Base-by-base conservation (phyloP, 306 rosid species). In the Malus asiatica region DNA sequence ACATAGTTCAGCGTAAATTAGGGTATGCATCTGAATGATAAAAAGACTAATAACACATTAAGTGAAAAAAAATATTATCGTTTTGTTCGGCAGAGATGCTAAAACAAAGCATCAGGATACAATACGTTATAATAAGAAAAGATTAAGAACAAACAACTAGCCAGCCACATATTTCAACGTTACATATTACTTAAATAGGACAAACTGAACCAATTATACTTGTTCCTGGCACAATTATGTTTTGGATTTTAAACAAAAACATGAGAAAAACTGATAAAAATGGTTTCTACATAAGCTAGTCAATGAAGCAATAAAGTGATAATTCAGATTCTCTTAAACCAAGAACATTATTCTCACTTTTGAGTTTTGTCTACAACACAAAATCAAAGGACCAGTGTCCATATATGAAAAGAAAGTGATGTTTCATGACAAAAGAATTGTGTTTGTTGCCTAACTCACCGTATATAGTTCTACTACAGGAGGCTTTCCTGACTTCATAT, bases 401-500 rank as follows among this genome's bases (percentile, higher is more conserved):
- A 62, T 32, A 25, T 63, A 63, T 23, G 52, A 46, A 62, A 46
- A 51, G 25, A 25, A 70, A 66, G 19, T 27, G 66, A 73, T 35
- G 57, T 38, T 63, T 42, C 59, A 66, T 55, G 67, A 77, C 38
- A 51, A 19, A 18, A 59, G 60, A 76, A 68, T 57, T 76, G 62
- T 38, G 57, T 27, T 35, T 30, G 19, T 60, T 16, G 27, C 16
- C 60, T 77, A 82, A 87, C 97, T 88, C 77, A 95, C 99, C 80
- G 40, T 27, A 86, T 66, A 92, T 74, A 92, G 83, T 53, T 95
- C 98, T 1, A 38, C 30, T 60, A 85, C 80, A 48, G 79, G 48
- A 80, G 58, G 30, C 68, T 57, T 82, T 75, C 90, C 83, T 22
- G 87, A 74, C 22, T 59, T 87, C 75, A 72, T 59, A 84, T 67